Evolutionary conservation across 768 basidiomycete genomes (phyloP), one percentile per base, ranked within the genome.

Genomic region (Leccinum barrowsii): DNA sequence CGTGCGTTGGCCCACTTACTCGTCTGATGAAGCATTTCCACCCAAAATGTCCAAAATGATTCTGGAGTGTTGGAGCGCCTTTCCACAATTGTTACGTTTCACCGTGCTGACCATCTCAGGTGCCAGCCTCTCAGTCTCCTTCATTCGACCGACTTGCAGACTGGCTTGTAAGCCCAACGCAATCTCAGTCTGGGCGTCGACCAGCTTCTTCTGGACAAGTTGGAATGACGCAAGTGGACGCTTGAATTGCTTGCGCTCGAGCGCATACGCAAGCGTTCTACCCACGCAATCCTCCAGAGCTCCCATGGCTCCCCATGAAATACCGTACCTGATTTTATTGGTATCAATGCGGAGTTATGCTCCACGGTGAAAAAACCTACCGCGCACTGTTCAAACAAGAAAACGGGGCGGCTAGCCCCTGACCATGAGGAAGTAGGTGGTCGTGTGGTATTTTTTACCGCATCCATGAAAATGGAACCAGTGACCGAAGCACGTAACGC

Each of bases 1-100:
- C 19, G 13, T 15, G 11, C 11, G 8, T 1, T 2, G 19, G 19
- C 1, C 34, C 42, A 67, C 87, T 67, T 64, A 96, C 91, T 98
- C 96, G 66, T 98, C 95, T 30, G 91, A 80, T 54, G 85, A 87
- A 4, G 94, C 95, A 73, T 98, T 98, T 3, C 96, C 96, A 24
- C 96, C 96, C 48, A 98, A 77, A 37, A 97, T 89, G 67, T 98
- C 96, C 67, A 98, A 73, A 47, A 98, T 77, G 57, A 83, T 76
- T 32, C 96, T 80, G 4, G 91, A 76, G 61, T 97, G 92, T 63
- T 89, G 78, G 53, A 98, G 76, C 2, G 96, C 94, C 76, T 95
- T 95, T n/a, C n/a, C n/a, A 22, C 22, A 22, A 22, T 22, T 22
- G 2, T 22, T 22, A 2, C 22, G 22, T 22, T 22, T 22, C 22